Base-by-base conservation (phyloP, 2,329 filamentous ascomycete species). In the Cytospora mali region DNA sequence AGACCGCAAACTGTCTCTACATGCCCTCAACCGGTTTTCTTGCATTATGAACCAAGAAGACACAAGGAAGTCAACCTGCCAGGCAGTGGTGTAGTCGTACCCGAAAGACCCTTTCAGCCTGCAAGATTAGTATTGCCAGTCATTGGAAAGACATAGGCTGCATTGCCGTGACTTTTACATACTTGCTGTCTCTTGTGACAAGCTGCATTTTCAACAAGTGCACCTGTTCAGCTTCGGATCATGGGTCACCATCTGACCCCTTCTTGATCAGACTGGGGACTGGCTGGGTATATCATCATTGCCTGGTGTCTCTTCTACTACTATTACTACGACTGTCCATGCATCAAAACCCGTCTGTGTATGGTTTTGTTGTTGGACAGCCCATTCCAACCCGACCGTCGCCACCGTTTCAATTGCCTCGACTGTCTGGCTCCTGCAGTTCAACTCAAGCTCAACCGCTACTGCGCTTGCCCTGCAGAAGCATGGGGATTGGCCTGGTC, bases 391-490 rank as follows among this genome's bases (percentile, higher is more conserved):
- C 50, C 58, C 39, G 35, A 54, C 57, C 18, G 35, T 60, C 58
- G 58, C 50, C 58, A 60, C 58, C 58, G 35, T 54, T 60, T 60
- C 58, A 60, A 33, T 54, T 35, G 35, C 28, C 33, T 52, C 52
- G 53, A 21, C 46, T 54, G 39, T 54, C 48, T 51, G 58, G 58
- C 50, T 54, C 50, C 58, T 54, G 58, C 58, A 54, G 58, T 50
- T 60, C 42, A 18, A 46, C 42, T 46, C n/a, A 33, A 33, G 31
- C 56, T 58, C 56, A 54, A 49, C 35, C 35, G 58, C 39, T n/a
- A 23, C 56, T 23, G 51, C 51, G 25, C 51, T 33, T 60, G 50
- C 58, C 52, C 58, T 60, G 58, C 58, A 60, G 50, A 39, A n/a
- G 51, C 58, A 23, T 46, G 48, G 50, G 50, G 58, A 60, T 54